Conservation (phyloP, 2,329 filamentous ascomycete genomes). For the Rasamsonia emersonii region DNA sequence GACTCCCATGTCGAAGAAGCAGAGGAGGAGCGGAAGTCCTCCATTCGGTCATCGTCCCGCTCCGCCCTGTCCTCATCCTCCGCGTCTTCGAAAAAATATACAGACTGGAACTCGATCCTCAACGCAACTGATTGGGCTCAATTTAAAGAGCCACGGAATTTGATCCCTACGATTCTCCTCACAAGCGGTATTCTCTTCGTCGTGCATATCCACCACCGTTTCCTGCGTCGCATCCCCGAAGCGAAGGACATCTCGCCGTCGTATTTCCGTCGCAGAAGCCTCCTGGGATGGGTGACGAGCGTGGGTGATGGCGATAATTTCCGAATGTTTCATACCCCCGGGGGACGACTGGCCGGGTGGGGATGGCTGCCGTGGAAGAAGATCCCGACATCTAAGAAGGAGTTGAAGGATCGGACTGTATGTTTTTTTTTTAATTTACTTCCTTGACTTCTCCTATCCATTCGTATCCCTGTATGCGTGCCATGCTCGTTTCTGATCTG, state of each 20-base stretch:
- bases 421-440: constrained; percentile 17
- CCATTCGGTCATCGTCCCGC: constrained; percentile 6
- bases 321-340: constrained; percentile 86
- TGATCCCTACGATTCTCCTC: constrained; percentile 29
- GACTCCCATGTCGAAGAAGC: constrained; percentile 11
- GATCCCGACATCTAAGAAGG: constrained; percentile 60
- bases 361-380: constrained; percentile 70
- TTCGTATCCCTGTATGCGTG: neutral
- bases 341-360: constrained; percentile 81
- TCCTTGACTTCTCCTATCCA: neutral
- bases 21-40: constrained; percentile 13
- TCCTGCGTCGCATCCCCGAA: constrained; percentile 75
- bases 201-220: constrained; percentile 36
- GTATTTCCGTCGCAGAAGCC: constrained; percentile 64
- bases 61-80: constrained; percentile 11
- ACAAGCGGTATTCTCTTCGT: constrained; percentile 30
- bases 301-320: constrained; percentile 97
- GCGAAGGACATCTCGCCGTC: constrained; percentile 64
- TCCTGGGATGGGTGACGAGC: constrained; percentile 81
- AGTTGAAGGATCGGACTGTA: constrained; percentile 71
- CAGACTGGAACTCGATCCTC: constrained; percentile 35
- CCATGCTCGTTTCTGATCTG: neutral
- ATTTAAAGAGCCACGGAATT: constrained; percentile 28
- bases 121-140: constrained; percentile 32
- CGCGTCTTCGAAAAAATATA: constrained; percentile 22